A percentile compares a stretch with the other conserved stretches of the same genome.
Evolutionary conservation across 306 rosid genomes (phyloP).

Genomic region (Chamaecrista fasciculata): DNA sequence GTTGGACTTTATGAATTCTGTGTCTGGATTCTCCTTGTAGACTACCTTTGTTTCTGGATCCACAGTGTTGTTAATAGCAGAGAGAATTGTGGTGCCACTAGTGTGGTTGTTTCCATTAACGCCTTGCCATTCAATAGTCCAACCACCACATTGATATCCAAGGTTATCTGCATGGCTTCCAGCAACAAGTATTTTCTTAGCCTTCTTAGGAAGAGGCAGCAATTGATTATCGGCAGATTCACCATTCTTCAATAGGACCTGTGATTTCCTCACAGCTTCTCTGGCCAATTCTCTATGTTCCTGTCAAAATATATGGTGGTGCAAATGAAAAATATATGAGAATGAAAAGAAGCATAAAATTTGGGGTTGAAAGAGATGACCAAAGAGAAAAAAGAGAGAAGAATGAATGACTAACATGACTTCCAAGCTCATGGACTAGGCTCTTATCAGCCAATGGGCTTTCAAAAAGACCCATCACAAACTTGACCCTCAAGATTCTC

Average conservation of each 20-base stretch:
- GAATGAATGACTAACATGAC: constrained; percentile 33
- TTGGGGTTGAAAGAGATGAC: too few relatives aligned
- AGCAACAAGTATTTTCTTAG: constrained; percentile 47
- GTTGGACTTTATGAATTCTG: constrained; percentile 34
- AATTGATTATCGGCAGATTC: constrained; percentile 30
- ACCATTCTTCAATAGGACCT: constrained; percentile 50
- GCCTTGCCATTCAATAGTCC: constrained; percentile 63
- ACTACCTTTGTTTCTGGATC: constrained; percentile 39
- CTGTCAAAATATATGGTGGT: constrained; percentile 29
- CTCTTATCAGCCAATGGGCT: constrained; percentile 44
- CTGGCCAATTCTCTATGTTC: constrained; percentile 45
- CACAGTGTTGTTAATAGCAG: constrained; percentile 35
- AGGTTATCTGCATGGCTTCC: constrained; percentile 60
- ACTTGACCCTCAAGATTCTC: constrained; percentile 49
- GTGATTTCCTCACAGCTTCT: constrained; percentile 51
- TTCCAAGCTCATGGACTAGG: constrained; percentile 40
- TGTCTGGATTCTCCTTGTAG: constrained; percentile 49
- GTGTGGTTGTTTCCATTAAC: constrained; percentile 39
- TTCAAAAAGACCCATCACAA: constrained; percentile 52
- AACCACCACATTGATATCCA: constrained; percentile 62
- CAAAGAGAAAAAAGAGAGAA: not conserved
- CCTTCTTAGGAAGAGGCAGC: constrained; percentile 46
- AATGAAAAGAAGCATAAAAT: too few relatives aligned
- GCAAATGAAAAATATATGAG: too few relatives aligned
- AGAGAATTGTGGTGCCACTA: constrained; percentile 45